phyloP scores from a whole-genome alignment of 148 eudicot species.

The Euryodendron excelsum region DNA sequence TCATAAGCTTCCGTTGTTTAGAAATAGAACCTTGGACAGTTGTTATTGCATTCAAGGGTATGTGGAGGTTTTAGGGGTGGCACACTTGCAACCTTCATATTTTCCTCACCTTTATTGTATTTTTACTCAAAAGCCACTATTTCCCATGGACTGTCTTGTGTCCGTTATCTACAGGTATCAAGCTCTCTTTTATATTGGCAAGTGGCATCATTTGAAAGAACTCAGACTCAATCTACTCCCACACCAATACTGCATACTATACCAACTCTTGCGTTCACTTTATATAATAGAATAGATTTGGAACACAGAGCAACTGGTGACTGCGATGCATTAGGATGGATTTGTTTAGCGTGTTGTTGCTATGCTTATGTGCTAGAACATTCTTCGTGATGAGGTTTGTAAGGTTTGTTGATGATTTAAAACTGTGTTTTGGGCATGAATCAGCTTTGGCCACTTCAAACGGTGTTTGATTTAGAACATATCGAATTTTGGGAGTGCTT shows the following conservation, averaged over 20 bases:
- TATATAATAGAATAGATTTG: too few relatives aligned
- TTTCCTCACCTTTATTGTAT: too few relatives aligned
- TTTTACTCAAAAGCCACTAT: too few relatives aligned
- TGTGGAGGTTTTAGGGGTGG: not conserved
- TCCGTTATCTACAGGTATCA: too few relatives aligned
- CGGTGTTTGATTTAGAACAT: not conserved
- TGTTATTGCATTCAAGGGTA: too few relatives aligned
- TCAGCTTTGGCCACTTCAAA: not conserved
- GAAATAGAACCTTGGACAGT: not conserved
- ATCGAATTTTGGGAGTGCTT: not conserved
- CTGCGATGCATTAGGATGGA: not conserved
- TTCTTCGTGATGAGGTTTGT: not conserved
- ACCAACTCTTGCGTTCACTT: too few relatives aligned
- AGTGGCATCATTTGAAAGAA: too few relatives aligned
- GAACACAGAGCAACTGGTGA: not conserved
- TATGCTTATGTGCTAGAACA: not conserved
- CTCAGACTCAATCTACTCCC: too few relatives aligned
- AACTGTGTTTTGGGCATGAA: not conserved
- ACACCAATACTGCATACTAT: too few relatives aligned
- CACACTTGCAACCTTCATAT: too few relatives aligned
- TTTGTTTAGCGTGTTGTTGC: not conserved
- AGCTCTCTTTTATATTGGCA: too few relatives aligned
- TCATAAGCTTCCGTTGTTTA: not conserved
- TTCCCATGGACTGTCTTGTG: too few relatives aligned
- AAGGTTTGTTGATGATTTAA: not conserved